Conservation (phyloP, 2,329 filamentous ascomycete species). For the Monilinia fructigena region DNA sequence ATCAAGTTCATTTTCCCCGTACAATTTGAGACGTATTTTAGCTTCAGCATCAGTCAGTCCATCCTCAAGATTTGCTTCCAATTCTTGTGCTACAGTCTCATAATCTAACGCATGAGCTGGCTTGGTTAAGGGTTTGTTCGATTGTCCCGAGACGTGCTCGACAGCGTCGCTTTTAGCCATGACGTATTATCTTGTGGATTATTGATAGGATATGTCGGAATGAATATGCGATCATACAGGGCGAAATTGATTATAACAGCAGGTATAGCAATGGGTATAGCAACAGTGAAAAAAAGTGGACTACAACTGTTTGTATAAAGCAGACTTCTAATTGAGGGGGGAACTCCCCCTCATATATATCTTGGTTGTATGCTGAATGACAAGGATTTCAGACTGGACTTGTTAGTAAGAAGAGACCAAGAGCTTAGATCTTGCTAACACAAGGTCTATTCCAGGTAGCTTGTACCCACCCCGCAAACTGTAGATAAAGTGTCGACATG, state of each 20-base stretch:
- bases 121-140: conserved; percentile 54
- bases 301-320: background rate
- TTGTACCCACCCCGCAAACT: background rate
- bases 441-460: background rate
- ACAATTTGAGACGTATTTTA: conserved; percentile 52
- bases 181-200: conserved; percentile 3
- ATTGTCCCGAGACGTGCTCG: conserved; percentile 46
- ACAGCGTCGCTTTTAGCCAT: conserved; percentile 7
- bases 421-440: background rate
- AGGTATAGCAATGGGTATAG: background rate
- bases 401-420: conserved; percentile 2
- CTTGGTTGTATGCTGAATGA: background rate
- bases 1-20: conserved; percentile 63
- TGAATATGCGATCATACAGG: conserved; percentile 17
- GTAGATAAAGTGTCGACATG: background rate
- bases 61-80: conserved; percentile 54
- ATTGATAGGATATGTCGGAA: conserved; percentile 18
- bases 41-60: conserved; percentile 58
- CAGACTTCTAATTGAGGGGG: background rate
- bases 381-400: background rate
- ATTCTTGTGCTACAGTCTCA: conserved; percentile 53
- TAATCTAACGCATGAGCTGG: conserved; percentile 63
- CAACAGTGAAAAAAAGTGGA: background rate
- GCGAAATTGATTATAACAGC: background rate
- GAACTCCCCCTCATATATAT: background rate